These are phyloP conservation scores for Eucalyptus marginata DNA, from an alignment of 345 rosid genomes.

Conservation along the genomic window DNA sequence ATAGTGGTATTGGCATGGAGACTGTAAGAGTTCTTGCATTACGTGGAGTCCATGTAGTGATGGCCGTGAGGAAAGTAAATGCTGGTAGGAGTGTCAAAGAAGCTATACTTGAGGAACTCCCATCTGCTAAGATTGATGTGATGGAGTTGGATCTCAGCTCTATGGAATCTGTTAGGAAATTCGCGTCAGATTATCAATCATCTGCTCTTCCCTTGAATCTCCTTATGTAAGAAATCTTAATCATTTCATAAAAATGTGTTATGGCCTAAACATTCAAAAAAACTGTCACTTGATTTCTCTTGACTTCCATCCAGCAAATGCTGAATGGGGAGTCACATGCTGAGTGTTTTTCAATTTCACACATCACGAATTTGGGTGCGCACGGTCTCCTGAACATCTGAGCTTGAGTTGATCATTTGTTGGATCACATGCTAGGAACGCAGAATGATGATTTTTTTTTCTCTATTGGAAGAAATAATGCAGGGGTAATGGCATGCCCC, in stretches of 20 bases:
- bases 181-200: conserved; percentile 10
- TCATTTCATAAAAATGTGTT: not conserved
- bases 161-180: conserved; percentile 22
- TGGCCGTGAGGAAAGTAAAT: conserved; percentile 14
- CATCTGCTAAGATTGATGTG: conserved; percentile 7
- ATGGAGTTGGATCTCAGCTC: conserved; percentile 30
- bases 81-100: conserved; percentile 17
- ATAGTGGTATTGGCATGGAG: conserved; percentile 28
- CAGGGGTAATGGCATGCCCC: conserved; percentile 30
- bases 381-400: not conserved
- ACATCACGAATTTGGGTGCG: not conserved
- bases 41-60: not conserved
- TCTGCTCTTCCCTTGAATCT: conserved; percentile 21
- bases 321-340: not conserved
- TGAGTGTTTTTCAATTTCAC: not conserved
- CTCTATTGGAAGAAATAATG: conserved; percentile 17
- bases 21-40: conserved; percentile 22
- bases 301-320: not conserved
- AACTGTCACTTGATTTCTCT: not conserved
- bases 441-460: not conserved
- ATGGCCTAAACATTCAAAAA: not conserved
- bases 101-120: not conserved
- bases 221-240: conserved; percentile 14
- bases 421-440: not conserved
- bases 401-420: not conserved